Evolutionary conservation across 1,139 yeast species (phyloP).

Genomic region (Sugiyamaella castrensis): DNA sequence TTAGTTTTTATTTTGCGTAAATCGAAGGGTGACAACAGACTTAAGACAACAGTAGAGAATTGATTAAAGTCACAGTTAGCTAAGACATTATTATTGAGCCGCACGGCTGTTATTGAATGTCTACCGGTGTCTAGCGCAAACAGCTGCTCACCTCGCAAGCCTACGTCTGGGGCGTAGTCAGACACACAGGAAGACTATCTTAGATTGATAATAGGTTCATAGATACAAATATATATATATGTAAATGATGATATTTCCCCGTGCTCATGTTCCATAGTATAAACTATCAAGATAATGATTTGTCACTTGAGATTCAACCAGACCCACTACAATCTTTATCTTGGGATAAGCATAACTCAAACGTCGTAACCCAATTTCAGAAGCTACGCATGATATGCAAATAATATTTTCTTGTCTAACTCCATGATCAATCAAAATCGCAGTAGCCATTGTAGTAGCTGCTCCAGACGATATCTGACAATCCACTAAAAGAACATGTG

Average conservation of each 20-base stretch:
- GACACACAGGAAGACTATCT: too few species aligned
- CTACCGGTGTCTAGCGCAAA: too few species aligned
- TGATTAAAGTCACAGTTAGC: too few species aligned
- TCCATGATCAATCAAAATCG: slow-evolving; percentile 79
- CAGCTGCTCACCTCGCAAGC: too few species aligned
- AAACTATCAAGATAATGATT: slow-evolving; percentile 70
- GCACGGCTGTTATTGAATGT: too few species aligned
- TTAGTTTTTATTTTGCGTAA: too few species aligned
- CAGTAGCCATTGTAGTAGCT: slow-evolving; percentile 91
- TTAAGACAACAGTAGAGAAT: too few species aligned
- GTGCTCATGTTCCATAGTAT: slow-evolving; percentile 66
- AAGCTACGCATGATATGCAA: slow-evolving; percentile 69
- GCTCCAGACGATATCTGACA: slow-evolving; percentile 92
- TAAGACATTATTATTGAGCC: too few species aligned
- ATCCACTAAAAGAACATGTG: slow-evolving; percentile 68
- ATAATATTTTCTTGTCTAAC: slow-evolving; percentile 62
- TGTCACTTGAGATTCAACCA: slow-evolving; percentile 40
- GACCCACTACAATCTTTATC: slow-evolving; percentile 68
- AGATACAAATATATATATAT: too few species aligned
- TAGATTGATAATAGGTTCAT: too few species aligned
- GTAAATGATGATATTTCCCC: background rate
- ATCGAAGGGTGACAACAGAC: too few species aligned
- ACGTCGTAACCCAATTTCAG: slow-evolving; percentile 77
- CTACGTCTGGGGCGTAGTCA: too few species aligned
- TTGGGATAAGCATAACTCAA: slow-evolving; percentile 69